Conservation (phyloP, 768 basidiomycete species). For the Leccinum sublutescens region DNA sequence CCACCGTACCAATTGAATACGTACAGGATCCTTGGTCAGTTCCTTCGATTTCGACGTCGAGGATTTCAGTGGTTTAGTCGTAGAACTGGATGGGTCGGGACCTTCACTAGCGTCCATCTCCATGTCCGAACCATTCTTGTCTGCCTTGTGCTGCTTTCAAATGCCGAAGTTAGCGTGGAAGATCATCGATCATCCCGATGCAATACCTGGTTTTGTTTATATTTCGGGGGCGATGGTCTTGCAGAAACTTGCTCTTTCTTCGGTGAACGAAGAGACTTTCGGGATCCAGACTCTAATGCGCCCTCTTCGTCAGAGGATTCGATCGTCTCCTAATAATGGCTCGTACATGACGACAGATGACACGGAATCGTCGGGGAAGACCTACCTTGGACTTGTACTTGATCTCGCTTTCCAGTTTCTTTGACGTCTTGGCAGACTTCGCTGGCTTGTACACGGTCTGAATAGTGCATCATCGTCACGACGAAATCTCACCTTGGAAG, state of each 20-base stretch:
- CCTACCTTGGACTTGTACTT: constrained; percentile 29
- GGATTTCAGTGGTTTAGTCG: constrained; percentile 3
- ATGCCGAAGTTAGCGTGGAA: background rate
- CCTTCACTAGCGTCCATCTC: constrained; percentile 5
- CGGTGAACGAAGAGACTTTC: constrained; percentile 4
- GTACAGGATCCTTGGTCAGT: constrained; percentile 17
- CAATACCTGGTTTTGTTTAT: constrained; percentile 13
- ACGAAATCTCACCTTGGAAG: constrained; percentile 10
- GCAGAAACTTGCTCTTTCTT: constrained; percentile 5
- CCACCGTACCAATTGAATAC: constrained; percentile 1
- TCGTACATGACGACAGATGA: background rate
- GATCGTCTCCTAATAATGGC: constrained; percentile 20
- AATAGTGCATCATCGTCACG: background rate
- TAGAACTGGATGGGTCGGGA: constrained; percentile 15
- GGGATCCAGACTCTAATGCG: constrained; percentile 2
- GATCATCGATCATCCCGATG: background rate
- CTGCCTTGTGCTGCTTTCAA: background rate
- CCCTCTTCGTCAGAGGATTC: constrained; percentile 31
- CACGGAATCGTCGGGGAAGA: background rate
- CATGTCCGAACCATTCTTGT: constrained; percentile 9
- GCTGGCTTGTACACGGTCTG: constrained; percentile 5
- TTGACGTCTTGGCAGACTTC: constrained; percentile 11
- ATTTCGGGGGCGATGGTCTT: constrained; percentile 11
- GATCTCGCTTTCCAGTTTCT: constrained; percentile 20
- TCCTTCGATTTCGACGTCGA: constrained; percentile 8